These are phyloP conservation scores for Populus tremula DNA, from an alignment of 345 rosid genomes.

Conservation along the genomic window DNA sequence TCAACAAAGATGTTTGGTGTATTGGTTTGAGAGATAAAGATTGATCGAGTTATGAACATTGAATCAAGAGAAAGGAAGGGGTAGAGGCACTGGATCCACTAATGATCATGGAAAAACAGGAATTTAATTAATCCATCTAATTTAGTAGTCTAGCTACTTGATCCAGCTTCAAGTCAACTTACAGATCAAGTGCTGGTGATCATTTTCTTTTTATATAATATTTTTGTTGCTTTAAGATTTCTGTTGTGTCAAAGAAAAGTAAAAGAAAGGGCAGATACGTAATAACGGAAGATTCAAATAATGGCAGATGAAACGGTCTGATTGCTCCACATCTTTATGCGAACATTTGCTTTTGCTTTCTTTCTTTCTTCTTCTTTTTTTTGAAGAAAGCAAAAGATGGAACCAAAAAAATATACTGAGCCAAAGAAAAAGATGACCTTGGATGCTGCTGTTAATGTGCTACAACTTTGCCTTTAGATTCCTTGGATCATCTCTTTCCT, in stretches of 20 bases:
- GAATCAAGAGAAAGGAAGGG: too few species aligned
- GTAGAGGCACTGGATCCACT: too few species aligned
- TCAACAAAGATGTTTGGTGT: too few species aligned
- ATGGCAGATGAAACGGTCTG: conserved; percentile 32
- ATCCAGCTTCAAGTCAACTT: neutral
- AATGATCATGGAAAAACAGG: too few species aligned
- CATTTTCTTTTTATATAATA: neutral
- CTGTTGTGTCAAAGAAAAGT: neutral
- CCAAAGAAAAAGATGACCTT: conserved; percentile 23
- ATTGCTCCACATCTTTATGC: conserved; percentile 31
- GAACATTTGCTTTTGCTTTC: conserved; percentile 42
- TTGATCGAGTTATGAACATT: too few species aligned
- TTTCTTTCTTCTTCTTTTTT: conserved; percentile 16
- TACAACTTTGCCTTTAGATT: conserved; percentile 26
- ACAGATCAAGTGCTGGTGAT: neutral
- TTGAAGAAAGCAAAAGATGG: conserved; percentile 41
- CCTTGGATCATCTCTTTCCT: neutral
- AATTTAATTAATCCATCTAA: too few species aligned
- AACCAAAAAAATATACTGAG: conserved; percentile 22
- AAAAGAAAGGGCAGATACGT: conserved; percentile 15
- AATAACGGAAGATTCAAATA: conserved; percentile 27
- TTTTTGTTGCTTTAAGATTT: neutral
- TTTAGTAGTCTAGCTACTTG: neutral
- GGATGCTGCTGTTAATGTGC: conserved; percentile 42
- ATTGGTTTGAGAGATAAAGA: too few species aligned